A percentile compares a stretch with the other conserved stretches of the same genome.
Conservation (phyloP, 345 rosid species). For the Sonneratia caseolaris region DNA sequence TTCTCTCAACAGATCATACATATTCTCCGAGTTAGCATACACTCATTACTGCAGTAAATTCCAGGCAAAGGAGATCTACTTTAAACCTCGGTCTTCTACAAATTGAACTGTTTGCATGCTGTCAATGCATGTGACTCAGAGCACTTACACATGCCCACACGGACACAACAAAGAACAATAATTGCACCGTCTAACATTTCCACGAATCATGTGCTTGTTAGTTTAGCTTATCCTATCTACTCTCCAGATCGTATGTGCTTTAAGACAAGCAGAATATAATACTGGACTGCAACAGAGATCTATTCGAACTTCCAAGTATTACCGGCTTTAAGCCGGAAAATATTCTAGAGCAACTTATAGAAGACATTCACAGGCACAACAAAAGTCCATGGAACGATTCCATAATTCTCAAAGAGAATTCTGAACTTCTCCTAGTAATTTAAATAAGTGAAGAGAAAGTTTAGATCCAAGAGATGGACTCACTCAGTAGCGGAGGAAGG, state of each 20-base stretch:
- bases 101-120: not conserved
- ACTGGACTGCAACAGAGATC: no score
- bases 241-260: no score
- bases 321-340: not conserved
- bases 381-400: not conserved
- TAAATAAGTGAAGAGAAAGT: not conserved
- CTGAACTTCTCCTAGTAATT: not conserved
- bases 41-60: not conserved
- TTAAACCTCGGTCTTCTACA: not conserved
- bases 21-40: no score
- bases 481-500: constrained; percentile 89
- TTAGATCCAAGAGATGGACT: constrained; percentile 19
- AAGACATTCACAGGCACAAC: not conserved
- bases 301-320: not conserved
- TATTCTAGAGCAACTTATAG: not conserved
- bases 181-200: not conserved
- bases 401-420: not conserved
- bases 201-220: not conserved
- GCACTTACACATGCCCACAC: no score
- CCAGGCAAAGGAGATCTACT: not conserved
- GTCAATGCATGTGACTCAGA: no score
- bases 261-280: no score
- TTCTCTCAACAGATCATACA: not conserved
- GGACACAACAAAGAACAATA: not conserved
- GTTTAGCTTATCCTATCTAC: no score